Evolutionary conservation across 257 asterid species (phyloP).

Genomic region (Vinca minor): DNA sequence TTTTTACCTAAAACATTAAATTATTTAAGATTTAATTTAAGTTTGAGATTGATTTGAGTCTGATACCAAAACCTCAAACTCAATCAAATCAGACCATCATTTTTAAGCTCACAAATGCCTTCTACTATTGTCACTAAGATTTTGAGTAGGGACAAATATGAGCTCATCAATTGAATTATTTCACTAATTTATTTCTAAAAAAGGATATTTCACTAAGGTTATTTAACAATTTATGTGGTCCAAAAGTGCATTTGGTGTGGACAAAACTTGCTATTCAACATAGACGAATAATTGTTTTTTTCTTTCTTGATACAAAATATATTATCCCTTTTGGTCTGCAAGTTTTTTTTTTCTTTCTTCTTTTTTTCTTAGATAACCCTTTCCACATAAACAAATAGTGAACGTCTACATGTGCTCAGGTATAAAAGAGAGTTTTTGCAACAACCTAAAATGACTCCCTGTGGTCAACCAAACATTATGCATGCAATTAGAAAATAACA

Average conservation of each 20-base stretch:
- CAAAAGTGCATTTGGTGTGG: neutral
- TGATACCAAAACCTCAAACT: too few species aligned
- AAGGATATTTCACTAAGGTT: too few species aligned
- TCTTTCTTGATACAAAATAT: neutral
- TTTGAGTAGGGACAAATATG: neutral
- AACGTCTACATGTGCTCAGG: neutral
- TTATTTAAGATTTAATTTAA: too few species aligned
- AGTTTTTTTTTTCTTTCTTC: too few species aligned
- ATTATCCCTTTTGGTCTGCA: neutral
- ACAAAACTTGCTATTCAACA: neutral
- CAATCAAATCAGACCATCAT: too few species aligned
- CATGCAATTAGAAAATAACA: too few species aligned
- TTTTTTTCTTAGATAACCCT: too few species aligned
- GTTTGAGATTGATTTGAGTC: too few species aligned
- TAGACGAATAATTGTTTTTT: neutral
- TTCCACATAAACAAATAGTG: neutral
- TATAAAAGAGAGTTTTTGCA: neutral
- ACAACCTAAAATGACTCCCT: neutral
- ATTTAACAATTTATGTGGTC: neutral
- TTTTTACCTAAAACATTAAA: too few species aligned
- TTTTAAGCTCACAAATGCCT: neutral
- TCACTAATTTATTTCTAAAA: constrained; percentile 4
- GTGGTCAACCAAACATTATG: neutral
- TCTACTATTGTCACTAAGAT: neutral
- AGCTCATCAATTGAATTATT: neutral